Percentiles rank a stretch among this genome's conserved stretches.
Evolutionary conservation across 352 stramenopile genomes (phyloP).

Genomic region (Globisporangium paroecandrum): DNA sequence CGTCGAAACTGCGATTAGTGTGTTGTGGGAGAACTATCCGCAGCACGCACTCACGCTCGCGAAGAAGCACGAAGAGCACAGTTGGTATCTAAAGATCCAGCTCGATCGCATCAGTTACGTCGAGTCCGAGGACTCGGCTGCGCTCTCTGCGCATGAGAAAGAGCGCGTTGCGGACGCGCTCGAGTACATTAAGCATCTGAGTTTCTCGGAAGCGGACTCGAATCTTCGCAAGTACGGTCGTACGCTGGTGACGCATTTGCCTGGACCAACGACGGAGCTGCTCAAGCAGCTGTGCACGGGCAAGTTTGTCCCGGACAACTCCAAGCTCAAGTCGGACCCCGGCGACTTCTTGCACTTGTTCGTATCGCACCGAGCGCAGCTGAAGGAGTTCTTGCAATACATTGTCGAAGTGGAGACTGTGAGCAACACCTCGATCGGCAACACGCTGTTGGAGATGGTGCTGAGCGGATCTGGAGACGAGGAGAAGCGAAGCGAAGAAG

Average conservation of each 20-base stretch:
- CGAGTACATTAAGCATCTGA: conserved; percentile 87
- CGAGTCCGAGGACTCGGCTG: conserved; percentile 67
- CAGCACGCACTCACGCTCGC: conserved; percentile 88
- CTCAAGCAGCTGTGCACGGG: conserved; percentile 89
- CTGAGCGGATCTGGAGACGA: conserved; percentile 64
- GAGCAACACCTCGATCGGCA: conserved; percentile 86
- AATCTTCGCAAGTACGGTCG: conserved; percentile 89
- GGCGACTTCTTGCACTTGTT: conserved; percentile 92
- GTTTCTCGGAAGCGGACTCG: conserved; percentile 79
- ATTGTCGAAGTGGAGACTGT: conserved; percentile 87
- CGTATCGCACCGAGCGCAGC: conserved; percentile 85
- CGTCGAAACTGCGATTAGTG: conserved; percentile 90
- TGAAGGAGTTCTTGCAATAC: conserved; percentile 89
- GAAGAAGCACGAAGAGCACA: conserved; percentile 89
- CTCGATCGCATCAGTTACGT: conserved; percentile 88
- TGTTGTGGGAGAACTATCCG: conserved; percentile 91
- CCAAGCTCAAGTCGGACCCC: conserved; percentile 70
- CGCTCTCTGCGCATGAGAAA: conserved; percentile 70
- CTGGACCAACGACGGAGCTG: conserved; percentile 85
- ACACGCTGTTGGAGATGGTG: conserved; percentile 88
- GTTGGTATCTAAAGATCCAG: conserved; percentile 92
- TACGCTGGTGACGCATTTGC: conserved; percentile 84
- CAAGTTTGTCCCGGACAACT: conserved; percentile 59
- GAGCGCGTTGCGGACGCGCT: conserved; percentile 86
- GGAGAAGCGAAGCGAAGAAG: conserved; percentile 33